Evolutionary conservation across 495 filamentous ascomycete species (phyloP), one percentile per base, ranked within the genome.

Genomic region (Tuber calosporum): DNA sequence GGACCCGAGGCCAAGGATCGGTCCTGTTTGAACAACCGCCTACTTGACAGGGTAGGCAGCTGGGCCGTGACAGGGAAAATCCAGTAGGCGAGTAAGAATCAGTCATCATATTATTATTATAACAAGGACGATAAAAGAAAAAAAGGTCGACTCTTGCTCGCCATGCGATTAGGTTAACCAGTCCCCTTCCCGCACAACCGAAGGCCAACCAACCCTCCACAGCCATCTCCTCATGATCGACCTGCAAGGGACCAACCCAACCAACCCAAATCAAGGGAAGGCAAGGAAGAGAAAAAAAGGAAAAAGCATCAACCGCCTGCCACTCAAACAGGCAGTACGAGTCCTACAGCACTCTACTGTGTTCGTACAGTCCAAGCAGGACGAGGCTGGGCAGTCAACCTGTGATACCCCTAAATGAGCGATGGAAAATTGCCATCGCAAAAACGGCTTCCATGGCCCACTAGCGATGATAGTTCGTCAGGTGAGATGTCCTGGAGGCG

Each of bases 21-120:
- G 53, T 34, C 53, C 26, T 62, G 53, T 62, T 62, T 62, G 53
- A 62, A 62, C 53, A 62, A 34, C 53, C 53, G 53, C 53, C 53
- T 62, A 13, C 53, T 62, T 34, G 17, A 62, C 53, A 62, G 53
- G 53, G 53, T 62, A 62, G 13, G 4, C 13, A 62, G 26, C 53
- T 62, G 13, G 11, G 26, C n/a, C 4, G 53, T 62, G 53, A 62
- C 53, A 34, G 3, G 53, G 34, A 34, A 11, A 62, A 62, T 26
- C 53, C 53, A 62, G 53, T 34, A 62, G 34, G 26, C 53, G 26
- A 62, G 53, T 34, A 62, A 62, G 26, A 62, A 34, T 19, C 13
- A 19, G 53, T 15, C 48, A 58, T 62, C 30, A 34, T 15, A 62
- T 15, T 13, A 62, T 15, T n/a, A 58, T 62, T 15, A 34, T 15